These are phyloP conservation scores for Mycena maculata DNA, from an alignment of 768 basidiomycete species.

Conservation along the genomic window DNA sequence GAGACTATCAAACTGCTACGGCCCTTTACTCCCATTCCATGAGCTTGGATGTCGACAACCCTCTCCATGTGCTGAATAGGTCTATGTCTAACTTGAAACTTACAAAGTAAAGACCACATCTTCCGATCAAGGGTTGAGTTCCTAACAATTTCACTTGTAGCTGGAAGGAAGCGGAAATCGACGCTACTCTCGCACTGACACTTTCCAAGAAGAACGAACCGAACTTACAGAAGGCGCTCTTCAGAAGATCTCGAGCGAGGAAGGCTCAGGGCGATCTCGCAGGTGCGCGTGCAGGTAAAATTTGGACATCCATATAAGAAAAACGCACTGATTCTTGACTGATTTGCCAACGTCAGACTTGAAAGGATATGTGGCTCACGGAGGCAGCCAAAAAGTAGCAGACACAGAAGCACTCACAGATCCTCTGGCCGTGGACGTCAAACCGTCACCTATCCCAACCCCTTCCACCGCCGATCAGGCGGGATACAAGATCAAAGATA, in stretches of 20 bases:
- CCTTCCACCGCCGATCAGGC: not conserved
- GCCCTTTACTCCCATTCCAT: constrained; percentile 16
- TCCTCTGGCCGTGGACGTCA: not conserved
- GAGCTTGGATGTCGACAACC: constrained; percentile 1
- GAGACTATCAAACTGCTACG: constrained; percentile 7
- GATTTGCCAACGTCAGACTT: constrained; percentile 6
- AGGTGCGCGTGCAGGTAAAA: constrained; percentile 9
- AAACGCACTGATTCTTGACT: not conserved
- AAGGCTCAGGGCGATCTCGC: constrained; percentile 7
- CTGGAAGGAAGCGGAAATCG: constrained; percentile 15
- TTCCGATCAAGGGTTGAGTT: not conserved
- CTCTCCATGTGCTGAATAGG: constrained; percentile 15
- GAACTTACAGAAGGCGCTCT: constrained; percentile 3
- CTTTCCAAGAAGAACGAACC: not conserved
- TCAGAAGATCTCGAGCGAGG: constrained; percentile 15
- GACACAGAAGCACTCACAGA: not conserved
- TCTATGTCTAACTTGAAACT: constrained; percentile 19
- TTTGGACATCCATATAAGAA: not conserved
- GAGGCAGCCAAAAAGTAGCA: constrained; percentile 4
- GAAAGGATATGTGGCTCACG: constrained; percentile 11
- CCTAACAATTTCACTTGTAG: not conserved
- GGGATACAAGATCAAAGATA: constrained; percentile 16
- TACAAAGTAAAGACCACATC: not conserved
- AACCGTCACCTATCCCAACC: too few species aligned
- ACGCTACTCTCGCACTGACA: constrained; percentile 3